Percentiles rank a stretch among this genome's conserved stretches.
Evolutionary conservation across 352 stramenopile genomes (phyloP).

Genomic region (Phytophthora ohioensis): DNA sequence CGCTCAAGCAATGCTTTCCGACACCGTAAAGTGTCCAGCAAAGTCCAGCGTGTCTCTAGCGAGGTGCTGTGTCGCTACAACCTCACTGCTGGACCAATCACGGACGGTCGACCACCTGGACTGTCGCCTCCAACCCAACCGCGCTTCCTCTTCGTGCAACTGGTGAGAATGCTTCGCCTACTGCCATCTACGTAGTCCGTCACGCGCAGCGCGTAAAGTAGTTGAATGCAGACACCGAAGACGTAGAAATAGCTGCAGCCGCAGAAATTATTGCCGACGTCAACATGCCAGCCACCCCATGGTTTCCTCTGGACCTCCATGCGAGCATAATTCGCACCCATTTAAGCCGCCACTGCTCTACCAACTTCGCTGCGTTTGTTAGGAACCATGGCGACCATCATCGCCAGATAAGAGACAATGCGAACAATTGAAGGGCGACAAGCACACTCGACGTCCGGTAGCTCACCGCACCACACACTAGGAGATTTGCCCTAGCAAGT

Average conservation of each 20-base stretch:
- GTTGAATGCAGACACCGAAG: slow-evolving; percentile 3
- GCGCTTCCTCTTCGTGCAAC: not conserved
- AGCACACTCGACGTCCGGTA: not conserved
- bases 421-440: not conserved
- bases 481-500: not conserved
- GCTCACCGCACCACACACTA: too few relatives aligned
- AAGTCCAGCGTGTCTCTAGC: too few relatives aligned
- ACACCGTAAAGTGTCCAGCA: too few relatives aligned
- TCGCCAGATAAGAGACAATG: too few relatives aligned
- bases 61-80: slow-evolving; percentile 1
- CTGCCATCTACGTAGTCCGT: not conserved
- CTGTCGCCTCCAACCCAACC: not conserved
- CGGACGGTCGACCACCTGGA: not conserved
- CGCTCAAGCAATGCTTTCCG: too few relatives aligned
- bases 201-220: not conserved
- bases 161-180: not conserved
- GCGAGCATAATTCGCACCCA: not conserved
- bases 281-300: not conserved
- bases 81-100: not conserved
- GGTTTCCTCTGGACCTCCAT: slow-evolving; percentile 5
- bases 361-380: slow-evolving; percentile 3
- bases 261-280: not conserved
- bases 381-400: not conserved
- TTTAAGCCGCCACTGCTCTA: slow-evolving; percentile 15
- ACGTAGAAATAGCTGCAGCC: slow-evolving; percentile 4